These are phyloP conservation scores for Globisporangium polare DNA, from an alignment of 352 stramenopile species.

Conservation along the genomic window DNA sequence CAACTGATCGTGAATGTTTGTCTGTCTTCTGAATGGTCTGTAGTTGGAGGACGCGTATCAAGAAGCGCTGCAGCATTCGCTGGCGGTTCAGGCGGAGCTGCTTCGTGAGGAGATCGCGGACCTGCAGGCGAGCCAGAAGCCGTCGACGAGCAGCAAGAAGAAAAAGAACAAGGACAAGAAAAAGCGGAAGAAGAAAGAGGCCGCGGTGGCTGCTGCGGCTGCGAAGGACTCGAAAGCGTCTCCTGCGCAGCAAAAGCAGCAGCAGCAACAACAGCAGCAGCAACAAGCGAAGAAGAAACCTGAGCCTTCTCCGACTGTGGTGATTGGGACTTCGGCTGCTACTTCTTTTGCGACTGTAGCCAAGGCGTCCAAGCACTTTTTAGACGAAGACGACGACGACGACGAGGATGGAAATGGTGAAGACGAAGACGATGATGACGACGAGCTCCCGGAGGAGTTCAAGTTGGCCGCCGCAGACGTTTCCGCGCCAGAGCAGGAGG, in stretches of 20 bases:
- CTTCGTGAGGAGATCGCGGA: constrained; percentile 71
- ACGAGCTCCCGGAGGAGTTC: constrained; percentile 12
- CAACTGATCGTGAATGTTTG: neutral
- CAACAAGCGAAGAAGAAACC: constrained; percentile 14
- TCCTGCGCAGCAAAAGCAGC: constrained; percentile 16
- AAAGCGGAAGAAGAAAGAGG: constrained; percentile 52
- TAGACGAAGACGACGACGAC: constrained; percentile 7
- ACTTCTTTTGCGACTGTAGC: neutral
- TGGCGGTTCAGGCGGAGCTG: constrained; percentile 68
- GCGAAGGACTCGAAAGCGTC: constrained; percentile 22
- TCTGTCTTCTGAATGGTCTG: constrained; percentile 6
- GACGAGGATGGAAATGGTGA: constrained; percentile 15
- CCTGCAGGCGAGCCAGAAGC: constrained; percentile 57
- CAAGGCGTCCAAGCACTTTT: constrained; percentile 7
- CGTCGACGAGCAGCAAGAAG: constrained; percentile 55
- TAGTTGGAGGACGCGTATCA: constrained; percentile 71
- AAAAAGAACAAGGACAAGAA: constrained; percentile 79
- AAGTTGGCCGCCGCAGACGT: constrained; percentile 17
- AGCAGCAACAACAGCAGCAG: neutral
- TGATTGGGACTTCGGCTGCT: neutral
- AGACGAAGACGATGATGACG: neutral
- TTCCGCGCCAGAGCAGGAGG: constrained; percentile 37
- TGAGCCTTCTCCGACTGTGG: neutral
- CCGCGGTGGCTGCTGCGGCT: constrained; percentile 10
- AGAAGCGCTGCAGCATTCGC: constrained; percentile 70